phyloP scores from a whole-genome alignment of 192 early-diverging fungal genomes.

The Chytriomyces sp. region DNA sequence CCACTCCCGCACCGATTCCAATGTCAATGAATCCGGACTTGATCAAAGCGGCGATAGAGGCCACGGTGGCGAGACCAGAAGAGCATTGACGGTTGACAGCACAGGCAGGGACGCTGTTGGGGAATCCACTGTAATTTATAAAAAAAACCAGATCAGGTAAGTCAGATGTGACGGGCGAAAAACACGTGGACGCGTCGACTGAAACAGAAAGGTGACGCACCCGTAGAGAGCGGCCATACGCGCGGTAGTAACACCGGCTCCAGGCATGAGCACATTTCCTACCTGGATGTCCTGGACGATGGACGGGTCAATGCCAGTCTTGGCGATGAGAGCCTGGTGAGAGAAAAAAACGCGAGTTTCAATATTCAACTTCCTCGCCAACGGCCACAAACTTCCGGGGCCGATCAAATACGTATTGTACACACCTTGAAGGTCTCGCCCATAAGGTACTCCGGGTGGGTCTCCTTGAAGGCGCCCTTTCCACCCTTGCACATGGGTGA shows the following conservation, averaged over 20 bases:
- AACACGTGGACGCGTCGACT: neutral
- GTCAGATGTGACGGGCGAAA: neutral
- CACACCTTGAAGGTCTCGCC: conserved; percentile 69
- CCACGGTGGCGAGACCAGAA: conserved; percentile 89
- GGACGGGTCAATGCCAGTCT: conserved; percentile 80
- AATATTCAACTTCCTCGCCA: too few relatives aligned
- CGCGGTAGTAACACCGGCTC: conserved; percentile 85
- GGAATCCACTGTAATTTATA: conserved; percentile 55
- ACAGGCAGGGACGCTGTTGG: conserved; percentile 75
- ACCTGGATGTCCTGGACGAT: conserved; percentile 92
- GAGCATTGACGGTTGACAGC: conserved; percentile 96
- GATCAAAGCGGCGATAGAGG: conserved; percentile 85
- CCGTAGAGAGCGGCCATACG: conserved; percentile 91
- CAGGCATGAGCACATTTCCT: conserved; percentile 88
- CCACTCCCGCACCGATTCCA: conserved; percentile 93
- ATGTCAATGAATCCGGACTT: conserved; percentile 85
- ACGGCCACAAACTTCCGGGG: neutral
- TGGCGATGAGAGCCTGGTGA: conserved; percentile 62
- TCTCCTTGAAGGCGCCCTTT: conserved; percentile 92
- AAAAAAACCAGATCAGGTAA: neutral
- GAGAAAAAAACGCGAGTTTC: neutral
- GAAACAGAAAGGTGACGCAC: conserved; percentile 9
- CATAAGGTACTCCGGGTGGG: conserved; percentile 72
- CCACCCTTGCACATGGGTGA: conserved; percentile 86
- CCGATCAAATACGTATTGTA: neutral